Evolutionary conservation across 495 filamentous ascomycete species (phyloP).

Genomic region (Neurospora hispaniola): DNA sequence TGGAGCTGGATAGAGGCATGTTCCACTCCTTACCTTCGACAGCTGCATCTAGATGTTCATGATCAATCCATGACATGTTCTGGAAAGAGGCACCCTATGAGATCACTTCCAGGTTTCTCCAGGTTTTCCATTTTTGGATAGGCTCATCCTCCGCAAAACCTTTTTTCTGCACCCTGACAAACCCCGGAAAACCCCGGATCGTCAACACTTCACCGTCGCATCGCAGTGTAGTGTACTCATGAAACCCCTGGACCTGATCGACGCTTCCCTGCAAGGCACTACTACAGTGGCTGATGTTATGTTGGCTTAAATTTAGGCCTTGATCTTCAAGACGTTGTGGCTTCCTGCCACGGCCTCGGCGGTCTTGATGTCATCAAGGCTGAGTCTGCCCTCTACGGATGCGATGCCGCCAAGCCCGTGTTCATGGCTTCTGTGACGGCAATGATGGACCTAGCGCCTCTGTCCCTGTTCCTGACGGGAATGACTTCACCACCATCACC

Average conservation of each 20-base stretch:
- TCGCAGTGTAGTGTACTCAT: not conserved
- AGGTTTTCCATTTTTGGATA: not conserved
- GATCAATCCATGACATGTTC: not conserved
- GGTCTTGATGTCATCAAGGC: not conserved
- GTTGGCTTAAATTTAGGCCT: not conserved
- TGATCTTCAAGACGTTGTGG: not conserved
- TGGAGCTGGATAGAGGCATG: not conserved
- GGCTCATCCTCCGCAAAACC: not conserved
- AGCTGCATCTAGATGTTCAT: not conserved
- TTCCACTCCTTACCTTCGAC: not conserved
- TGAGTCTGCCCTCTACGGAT: not conserved
- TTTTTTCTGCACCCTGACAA: not conserved
- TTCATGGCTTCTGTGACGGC: not conserved
- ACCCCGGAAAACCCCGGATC: not conserved
- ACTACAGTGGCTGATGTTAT: not conserved
- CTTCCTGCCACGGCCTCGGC: not conserved
- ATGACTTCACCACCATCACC: not conserved
- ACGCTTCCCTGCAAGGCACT: not conserved
- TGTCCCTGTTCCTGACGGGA: not conserved
- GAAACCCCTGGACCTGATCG: not conserved
- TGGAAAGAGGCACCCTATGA: not conserved
- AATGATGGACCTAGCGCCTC: not conserved
- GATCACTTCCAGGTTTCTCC: not conserved
- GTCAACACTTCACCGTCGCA: not conserved
- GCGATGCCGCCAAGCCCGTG: not conserved